phyloP scores from a whole-genome alignment of 139 green algal species.

The Diplosphaera chodatii region DNA sequence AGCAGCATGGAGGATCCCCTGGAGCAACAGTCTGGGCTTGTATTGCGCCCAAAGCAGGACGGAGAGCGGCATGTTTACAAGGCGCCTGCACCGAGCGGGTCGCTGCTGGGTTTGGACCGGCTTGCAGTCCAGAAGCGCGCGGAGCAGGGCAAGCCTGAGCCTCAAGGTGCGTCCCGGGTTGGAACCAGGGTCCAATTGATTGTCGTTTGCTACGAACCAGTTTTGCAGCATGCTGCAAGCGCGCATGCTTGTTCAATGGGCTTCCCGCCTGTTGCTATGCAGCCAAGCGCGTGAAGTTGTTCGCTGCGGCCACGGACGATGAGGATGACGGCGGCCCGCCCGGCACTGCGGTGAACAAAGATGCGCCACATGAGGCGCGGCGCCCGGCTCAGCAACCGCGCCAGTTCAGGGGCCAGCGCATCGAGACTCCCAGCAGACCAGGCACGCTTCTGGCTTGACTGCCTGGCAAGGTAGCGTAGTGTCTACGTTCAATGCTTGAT shows the following conservation, averaged over 20 bases:
- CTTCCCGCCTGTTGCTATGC: no score
- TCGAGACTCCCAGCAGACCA: conserved; percentile 78
- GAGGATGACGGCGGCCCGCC: not conserved
- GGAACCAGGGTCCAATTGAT: no score
- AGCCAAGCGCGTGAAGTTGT: conserved; percentile 16
- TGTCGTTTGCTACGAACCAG: no score
- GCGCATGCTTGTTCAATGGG: no score
- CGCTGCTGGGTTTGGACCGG: conserved; percentile 45
- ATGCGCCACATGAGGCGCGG: not conserved
- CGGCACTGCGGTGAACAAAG: not conserved
- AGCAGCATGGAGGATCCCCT: not conserved
- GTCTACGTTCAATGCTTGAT: no score
- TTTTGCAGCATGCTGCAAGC: no score
- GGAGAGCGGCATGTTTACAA: conserved; percentile 65
- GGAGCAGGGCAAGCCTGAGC: conserved; percentile 7
- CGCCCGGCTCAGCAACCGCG: conserved; percentile 17
- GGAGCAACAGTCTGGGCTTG: conserved; percentile 1
- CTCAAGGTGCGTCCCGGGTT: no score
- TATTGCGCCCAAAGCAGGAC: conserved; percentile 14
- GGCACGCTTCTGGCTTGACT: no score
- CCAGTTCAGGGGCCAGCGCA: conserved; percentile 56
- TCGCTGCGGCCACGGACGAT: conserved; percentile 13
- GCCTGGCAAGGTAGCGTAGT: no score
- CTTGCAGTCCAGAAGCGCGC: conserved; percentile 10
- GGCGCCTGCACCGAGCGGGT: conserved; percentile 54